Conservation (phyloP, 176 grass and related monocot genomes). For the Carex pumila region DNA sequence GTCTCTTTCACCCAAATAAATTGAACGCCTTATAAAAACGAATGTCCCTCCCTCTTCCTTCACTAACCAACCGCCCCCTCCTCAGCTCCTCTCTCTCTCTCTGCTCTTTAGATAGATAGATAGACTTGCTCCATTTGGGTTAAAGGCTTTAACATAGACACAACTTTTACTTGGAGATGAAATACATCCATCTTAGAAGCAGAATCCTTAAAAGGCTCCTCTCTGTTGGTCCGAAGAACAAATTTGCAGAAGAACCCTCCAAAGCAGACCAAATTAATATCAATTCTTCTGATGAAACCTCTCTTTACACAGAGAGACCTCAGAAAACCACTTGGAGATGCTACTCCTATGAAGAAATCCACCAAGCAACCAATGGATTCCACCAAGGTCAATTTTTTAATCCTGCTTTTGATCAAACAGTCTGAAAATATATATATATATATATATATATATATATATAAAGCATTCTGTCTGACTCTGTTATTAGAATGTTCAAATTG, state of each 20-base stretch:
- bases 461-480: neutral
- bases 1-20: slow-evolving; percentile 8
- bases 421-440: neutral
- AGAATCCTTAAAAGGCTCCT: slow-evolving; percentile 21
- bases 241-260: slow-evolving; percentile 8
- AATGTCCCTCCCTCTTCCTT: slow-evolving; percentile 10
- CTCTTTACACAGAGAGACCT: slow-evolving; percentile 11
- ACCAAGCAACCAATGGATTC: slow-evolving; percentile 48
- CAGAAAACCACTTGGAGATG: slow-evolving; percentile 48
- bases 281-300: neutral
- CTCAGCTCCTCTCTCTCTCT: neutral
- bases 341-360: slow-evolving; percentile 66
- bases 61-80: neutral
- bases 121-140: slow-evolving; percentile 5
- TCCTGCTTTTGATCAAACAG: neutral
- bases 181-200: slow-evolving; percentile 17
- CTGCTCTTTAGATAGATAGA: neutral
- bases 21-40: slow-evolving; percentile 6
- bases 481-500: neutral
- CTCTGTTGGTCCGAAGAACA: slow-evolving; percentile 11
- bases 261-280: neutral
- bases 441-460: neutral
- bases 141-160: neutral
- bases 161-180: slow-evolving; percentile 18
- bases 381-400: slow-evolving; percentile 13